Evolutionary conservation across 2,329 filamentous ascomycete genomes (phyloP).

Genomic region (Claviceps fusiformis): DNA sequence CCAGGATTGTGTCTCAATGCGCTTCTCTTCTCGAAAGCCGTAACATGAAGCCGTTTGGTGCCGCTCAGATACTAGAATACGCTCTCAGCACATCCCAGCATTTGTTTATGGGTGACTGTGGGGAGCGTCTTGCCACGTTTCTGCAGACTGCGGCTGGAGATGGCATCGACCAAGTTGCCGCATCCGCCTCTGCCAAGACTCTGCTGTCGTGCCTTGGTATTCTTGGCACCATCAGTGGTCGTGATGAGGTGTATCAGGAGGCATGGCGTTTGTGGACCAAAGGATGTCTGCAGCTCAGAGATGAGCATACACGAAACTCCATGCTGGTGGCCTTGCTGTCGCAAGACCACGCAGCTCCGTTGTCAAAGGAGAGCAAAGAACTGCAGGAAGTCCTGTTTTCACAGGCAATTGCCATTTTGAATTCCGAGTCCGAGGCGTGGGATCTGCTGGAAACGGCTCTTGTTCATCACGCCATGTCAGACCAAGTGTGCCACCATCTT

Average conservation of each 20-base stretch:
- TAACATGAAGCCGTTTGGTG: conserved; percentile 44
- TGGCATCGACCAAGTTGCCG: conserved; percentile 43
- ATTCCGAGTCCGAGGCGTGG: conserved; percentile 22
- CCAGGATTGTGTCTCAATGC: conserved; percentile 18
- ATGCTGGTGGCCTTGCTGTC: conserved; percentile 34
- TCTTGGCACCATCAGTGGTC: conserved; percentile 30
- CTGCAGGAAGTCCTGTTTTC: conserved; percentile 36
- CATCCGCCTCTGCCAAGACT: conserved; percentile 54
- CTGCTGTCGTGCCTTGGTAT: conserved; percentile 52
- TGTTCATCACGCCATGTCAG: conserved; percentile 25
- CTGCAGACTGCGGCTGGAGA: conserved; percentile 38
- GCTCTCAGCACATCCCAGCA: conserved; percentile 24
- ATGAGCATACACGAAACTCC: conserved; percentile 12
- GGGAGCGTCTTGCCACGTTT: conserved; percentile 25
- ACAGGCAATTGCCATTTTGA: conserved; percentile 25
- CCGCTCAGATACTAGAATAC: conserved; percentile 31
- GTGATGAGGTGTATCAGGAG: conserved; percentile 21
- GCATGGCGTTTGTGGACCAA: conserved; percentile 33
- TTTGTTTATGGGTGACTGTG: conserved; percentile 24
- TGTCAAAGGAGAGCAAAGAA: conserved; percentile 23
- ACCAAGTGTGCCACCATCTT: conserved; percentile 20
- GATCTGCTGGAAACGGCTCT: conserved; percentile 36
- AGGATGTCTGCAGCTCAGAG: conserved; percentile 23
- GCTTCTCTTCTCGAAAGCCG: conserved; percentile 32
- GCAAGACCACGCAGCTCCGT: conserved; percentile 22